These are phyloP conservation scores for Solanum dulcamara DNA, from an alignment of 257 asterid genomes.

Conservation along the genomic window DNA sequence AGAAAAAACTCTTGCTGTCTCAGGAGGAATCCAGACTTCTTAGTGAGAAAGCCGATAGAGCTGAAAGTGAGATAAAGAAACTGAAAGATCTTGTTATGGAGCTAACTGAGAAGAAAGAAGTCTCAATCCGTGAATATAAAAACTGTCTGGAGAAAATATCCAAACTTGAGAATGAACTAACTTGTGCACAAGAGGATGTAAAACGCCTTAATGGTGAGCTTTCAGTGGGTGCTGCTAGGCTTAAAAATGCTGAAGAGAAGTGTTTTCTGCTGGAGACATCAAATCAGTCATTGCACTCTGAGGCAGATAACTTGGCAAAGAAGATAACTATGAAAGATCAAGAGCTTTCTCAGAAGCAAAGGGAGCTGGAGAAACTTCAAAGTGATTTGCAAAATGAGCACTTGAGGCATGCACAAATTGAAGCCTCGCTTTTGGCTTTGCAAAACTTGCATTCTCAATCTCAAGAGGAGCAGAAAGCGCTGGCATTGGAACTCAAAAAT, in stretches of 20 bases:
- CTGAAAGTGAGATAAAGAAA: slow-evolving; percentile 49
- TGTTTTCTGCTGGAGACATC: slow-evolving; percentile 40
- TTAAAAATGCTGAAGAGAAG: slow-evolving; percentile 49
- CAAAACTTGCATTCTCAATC: slow-evolving; percentile 57
- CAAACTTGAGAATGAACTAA: slow-evolving; percentile 46
- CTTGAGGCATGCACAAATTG: slow-evolving; percentile 33
- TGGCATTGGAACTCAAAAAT: slow-evolving; percentile 49
- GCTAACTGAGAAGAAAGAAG: slow-evolving; percentile 56
- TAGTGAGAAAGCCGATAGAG: slow-evolving; percentile 45
- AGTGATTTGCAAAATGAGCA: slow-evolving; percentile 45
- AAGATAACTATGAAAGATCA: slow-evolving; percentile 61
- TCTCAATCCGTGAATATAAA: slow-evolving; percentile 43
- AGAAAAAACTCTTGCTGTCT: slow-evolving; percentile 25
- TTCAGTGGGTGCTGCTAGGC: slow-evolving; percentile 29
- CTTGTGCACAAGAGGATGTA: slow-evolving; percentile 39
- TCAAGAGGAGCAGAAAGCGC: slow-evolving; percentile 52
- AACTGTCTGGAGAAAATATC: slow-evolving; percentile 55
- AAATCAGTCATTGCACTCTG: slow-evolving; percentile 47
- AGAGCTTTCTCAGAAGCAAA: slow-evolving; percentile 59
- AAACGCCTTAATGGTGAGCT: slow-evolving; percentile 47
- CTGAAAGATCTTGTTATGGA: slow-evolving; percentile 38
- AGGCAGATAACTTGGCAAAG: slow-evolving; percentile 61
- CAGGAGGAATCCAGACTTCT: slow-evolving; percentile 36
- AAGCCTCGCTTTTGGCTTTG: slow-evolving; percentile 47
- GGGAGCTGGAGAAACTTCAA: slow-evolving; percentile 70